These are phyloP conservation scores for Clavispora vitiphila DNA, from an alignment of 805 yeast genomes.

Conservation along the genomic window DNA sequence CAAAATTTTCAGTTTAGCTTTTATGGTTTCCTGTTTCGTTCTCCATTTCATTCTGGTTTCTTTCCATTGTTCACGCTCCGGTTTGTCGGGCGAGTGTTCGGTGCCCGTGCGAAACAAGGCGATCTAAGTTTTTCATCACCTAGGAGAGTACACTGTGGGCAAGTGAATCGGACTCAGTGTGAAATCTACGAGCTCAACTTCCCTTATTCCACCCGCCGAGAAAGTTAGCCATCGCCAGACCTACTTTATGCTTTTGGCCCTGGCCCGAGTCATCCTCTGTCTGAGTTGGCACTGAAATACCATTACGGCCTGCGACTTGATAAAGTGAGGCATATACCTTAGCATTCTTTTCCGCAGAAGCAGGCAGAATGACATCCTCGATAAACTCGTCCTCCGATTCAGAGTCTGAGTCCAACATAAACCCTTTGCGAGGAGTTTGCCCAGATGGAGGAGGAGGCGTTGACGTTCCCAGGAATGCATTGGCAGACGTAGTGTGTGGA, in stretches of 20 bases:
- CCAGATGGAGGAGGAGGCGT: constrained; percentile 21
- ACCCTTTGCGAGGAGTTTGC: constrained; percentile 19
- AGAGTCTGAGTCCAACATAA: constrained; percentile 33
- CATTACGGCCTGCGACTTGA: constrained; percentile 47
- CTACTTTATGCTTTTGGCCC: constrained; percentile 21
- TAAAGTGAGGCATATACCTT: constrained; percentile 38
- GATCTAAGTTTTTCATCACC: background rate
- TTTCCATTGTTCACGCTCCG: background rate
- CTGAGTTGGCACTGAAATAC: constrained; percentile 25
- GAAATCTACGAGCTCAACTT: background rate
- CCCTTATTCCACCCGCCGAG: constrained; percentile 17
- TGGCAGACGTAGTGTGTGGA: constrained; percentile 39
- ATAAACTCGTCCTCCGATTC: constrained; percentile 31
- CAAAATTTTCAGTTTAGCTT: background rate
- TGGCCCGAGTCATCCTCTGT: constrained; percentile 17
- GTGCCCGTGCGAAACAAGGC: background rate
- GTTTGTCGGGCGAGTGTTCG: background rate
- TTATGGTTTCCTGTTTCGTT: background rate
- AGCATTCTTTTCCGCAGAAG: constrained; percentile 4
- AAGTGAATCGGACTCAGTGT: no score
- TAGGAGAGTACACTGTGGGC: no score
- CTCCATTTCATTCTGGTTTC: background rate
- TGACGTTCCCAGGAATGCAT: constrained; percentile 32
- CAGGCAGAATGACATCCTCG: constrained; percentile 13
- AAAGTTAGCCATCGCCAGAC: constrained; percentile 28